These are phyloP conservation scores for Antitrichia curtipendula DNA, from an alignment of 225 moss, liverwort and hornwort genomes.

Conservation along the genomic window DNA sequence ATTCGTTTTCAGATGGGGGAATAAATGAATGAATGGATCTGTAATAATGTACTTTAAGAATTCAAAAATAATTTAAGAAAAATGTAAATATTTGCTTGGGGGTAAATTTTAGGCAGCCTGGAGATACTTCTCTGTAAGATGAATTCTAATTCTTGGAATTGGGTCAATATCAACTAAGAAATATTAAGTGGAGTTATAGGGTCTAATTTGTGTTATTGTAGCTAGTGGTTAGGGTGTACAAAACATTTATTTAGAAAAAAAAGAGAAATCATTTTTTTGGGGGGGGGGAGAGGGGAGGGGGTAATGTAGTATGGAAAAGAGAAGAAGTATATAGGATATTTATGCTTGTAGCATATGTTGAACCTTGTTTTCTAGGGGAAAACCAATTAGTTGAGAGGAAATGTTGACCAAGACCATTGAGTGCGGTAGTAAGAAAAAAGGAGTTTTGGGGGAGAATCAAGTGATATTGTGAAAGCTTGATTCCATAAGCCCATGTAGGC, in stretches of 20 bases:
- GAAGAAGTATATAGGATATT: background rate
- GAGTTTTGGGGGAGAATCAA: accelerated
- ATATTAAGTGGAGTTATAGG: background rate
- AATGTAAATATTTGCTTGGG: background rate
- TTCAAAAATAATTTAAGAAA: too few relatives aligned
- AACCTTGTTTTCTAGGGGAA: background rate
- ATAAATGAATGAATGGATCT: background rate
- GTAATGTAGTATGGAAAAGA: background rate
- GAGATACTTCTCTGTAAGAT: background rate
- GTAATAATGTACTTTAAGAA: background rate
- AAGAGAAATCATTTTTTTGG: too few relatives aligned
- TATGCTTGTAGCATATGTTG: background rate
- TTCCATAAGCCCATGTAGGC: too few relatives aligned
- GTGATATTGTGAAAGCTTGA: background rate
- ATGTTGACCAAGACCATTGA: accelerated
- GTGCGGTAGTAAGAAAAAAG: accelerated
- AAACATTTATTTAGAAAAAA: too few relatives aligned
- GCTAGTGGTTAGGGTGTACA: background rate
- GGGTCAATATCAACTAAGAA: background rate
- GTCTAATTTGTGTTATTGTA: too few relatives aligned
- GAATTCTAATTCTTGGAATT: background rate
- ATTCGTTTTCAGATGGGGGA: background rate
- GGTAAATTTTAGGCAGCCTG: background rate
- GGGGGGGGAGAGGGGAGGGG: too few relatives aligned
- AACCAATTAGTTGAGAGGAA: background rate